These are phyloP conservation scores for Meredithiella fracta DNA, from an alignment of 2,329 filamentous ascomycete species.

Conservation along the genomic window DNA sequence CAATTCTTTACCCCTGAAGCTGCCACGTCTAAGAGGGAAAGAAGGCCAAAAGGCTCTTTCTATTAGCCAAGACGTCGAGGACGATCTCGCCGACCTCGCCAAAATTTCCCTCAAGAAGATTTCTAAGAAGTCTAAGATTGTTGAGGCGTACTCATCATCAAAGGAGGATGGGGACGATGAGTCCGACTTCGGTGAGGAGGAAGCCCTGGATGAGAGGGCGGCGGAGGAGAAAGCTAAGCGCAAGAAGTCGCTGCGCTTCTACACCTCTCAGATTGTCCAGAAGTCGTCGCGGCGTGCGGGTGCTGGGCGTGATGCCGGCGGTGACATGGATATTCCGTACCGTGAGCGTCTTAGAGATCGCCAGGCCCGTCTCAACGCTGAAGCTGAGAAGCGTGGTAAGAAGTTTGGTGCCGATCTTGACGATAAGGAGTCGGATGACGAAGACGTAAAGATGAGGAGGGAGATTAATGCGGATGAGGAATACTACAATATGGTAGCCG, in stretches of 20 bases:
- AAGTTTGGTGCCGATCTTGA: conserved; percentile 50
- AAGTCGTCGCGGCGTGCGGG: conserved; percentile 74
- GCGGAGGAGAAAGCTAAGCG: conserved; percentile 74
- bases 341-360: conserved; percentile 76
- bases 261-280: conserved; percentile 92
- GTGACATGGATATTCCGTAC: conserved; percentile 71
- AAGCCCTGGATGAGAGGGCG: conserved; percentile 56
- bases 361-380: conserved; percentile 70
- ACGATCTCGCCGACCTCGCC: conserved; percentile 53
- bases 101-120: conserved; percentile 35
- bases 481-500: conserved; percentile 81
- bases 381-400: conserved; percentile 67
- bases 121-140: conserved; percentile 32
- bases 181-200: conserved; percentile 90
- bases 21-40: conserved; percentile 20
- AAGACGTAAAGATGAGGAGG: conserved; percentile 6
- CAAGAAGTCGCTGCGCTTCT: conserved; percentile 90
- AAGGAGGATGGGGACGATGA: conserved; percentile 39
- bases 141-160: conserved; percentile 19
- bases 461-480: conserved; percentile 57
- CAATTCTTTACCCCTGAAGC: conserved; percentile 15
- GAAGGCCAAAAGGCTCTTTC: conserved; percentile 26
- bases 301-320: conserved; percentile 57
- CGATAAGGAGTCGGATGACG: conserved; percentile 33
- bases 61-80: conserved; percentile 48